These are phyloP conservation scores for Sesbania bispinosa DNA, from an alignment of 306 rosid genomes.

Conservation along the genomic window DNA sequence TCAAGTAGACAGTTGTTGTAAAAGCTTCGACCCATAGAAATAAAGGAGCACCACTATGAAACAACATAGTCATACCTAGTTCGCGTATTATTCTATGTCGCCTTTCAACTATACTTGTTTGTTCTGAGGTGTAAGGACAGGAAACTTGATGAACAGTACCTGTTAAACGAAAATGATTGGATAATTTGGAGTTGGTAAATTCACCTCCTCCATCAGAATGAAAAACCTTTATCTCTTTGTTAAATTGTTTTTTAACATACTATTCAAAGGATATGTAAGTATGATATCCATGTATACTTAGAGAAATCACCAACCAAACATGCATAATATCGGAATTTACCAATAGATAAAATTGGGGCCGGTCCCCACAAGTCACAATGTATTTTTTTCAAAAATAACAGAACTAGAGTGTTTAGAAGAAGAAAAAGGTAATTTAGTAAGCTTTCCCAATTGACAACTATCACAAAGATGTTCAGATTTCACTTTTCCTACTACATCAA, in stretches of 20 bases:
- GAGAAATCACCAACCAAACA: neutral
- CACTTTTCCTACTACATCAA: neutral
- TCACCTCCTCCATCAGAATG: too few relatives aligned
- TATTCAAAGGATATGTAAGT: neutral
- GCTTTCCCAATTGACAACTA: neutral
- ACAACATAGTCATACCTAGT: neutral
- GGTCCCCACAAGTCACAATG: too few relatives aligned
- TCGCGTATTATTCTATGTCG: neutral
- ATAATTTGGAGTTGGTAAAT: too few relatives aligned
- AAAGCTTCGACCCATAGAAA: neutral
- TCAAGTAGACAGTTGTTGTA: too few relatives aligned
- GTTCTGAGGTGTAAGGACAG: too few relatives aligned
- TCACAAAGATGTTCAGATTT: neutral
- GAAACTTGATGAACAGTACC: too few relatives aligned
- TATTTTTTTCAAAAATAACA: neutral
- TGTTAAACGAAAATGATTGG: too few relatives aligned
- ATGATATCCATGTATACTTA: neutral
- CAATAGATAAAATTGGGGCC: neutral
- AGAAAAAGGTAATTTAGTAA: neutral
- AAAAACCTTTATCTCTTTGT: neutral
- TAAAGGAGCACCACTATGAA: neutral
- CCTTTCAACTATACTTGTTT: too few relatives aligned
- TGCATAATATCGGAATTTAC: neutral
- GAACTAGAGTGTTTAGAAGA: neutral
- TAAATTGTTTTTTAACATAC: neutral